Conservation (phyloP, 345 rosid species). For the Eucalyptus albens region DNA sequence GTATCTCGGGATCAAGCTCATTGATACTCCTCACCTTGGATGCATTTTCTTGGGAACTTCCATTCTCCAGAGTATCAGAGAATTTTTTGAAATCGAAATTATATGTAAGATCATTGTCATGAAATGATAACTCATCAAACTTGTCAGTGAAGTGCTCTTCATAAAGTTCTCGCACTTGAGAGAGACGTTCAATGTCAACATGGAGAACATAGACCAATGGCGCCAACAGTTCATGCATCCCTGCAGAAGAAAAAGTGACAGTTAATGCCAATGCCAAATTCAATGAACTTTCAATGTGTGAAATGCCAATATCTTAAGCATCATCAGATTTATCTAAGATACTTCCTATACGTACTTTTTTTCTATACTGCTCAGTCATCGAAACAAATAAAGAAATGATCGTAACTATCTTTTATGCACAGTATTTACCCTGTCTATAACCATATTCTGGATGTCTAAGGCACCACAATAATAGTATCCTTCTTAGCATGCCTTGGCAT, state of each 20-base stretch:
- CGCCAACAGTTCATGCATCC: constrained; percentile 98
- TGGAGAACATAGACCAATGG: constrained; percentile 90
- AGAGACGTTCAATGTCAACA: constrained; percentile 66
- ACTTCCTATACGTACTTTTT: background rate
- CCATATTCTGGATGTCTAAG: constrained; percentile 82
- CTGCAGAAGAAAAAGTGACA: constrained; percentile 10
- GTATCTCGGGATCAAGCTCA: constrained; percentile 86
- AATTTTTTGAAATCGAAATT: constrained; percentile 74
- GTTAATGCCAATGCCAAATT: background rate
- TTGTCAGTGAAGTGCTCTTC: constrained; percentile 85
- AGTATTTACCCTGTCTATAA: constrained; percentile 65
- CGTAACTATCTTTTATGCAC: background rate
- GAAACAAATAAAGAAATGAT: background rate
- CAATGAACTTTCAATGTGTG: background rate
- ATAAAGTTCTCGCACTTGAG: constrained; percentile 66
- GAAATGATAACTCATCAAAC: constrained; percentile 72
- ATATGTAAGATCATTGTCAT: constrained; percentile 63
- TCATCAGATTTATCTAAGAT: background rate
- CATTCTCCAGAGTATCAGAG: constrained; percentile 46
- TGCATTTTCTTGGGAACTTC: constrained; percentile 30
- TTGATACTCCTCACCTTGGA: constrained; percentile 41
- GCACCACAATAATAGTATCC: constrained; percentile 86
- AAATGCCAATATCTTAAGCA: background rate
- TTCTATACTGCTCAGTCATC: background rate
- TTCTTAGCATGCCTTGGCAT: constrained; percentile 93